Percentiles rank a stretch among this genome's conserved stretches.
phyloP scores from a whole-genome alignment of 108 stramenopile genomes.

The Nannochloropsis gaditana region DNA sequence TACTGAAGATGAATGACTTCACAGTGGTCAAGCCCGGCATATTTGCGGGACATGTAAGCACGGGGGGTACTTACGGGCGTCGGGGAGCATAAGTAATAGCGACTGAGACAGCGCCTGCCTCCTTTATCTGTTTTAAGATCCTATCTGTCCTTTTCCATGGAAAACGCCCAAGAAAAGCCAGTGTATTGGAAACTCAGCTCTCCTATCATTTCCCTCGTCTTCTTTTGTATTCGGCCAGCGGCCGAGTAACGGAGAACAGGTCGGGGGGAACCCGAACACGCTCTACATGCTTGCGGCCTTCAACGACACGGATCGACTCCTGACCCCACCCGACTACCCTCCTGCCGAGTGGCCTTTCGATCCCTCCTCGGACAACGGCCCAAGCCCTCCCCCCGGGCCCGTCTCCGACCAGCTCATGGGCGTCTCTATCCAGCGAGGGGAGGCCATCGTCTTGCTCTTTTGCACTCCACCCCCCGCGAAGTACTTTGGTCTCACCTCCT shows the following conservation, averaged over 20 bases:
- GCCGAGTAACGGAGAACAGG: background rate
- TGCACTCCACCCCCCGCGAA: background rate
- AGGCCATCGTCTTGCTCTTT: background rate
- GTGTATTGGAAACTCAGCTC: too few species aligned
- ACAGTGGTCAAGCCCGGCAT: background rate
- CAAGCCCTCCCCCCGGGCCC: background rate
- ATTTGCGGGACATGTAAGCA: background rate
- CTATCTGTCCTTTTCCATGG: too few species aligned
- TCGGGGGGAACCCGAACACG: background rate
- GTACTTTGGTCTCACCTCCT: background rate
- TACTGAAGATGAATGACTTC: conserved; percentile 17
- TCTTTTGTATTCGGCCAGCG: background rate
- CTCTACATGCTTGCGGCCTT: background rate
- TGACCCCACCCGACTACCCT: background rate
- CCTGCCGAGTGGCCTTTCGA: background rate
- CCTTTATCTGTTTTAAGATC: too few species aligned
- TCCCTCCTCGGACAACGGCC: background rate
- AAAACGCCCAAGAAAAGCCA: too few species aligned
- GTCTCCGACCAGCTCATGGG: background rate
- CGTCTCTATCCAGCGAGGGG: background rate
- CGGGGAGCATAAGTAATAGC: too few species aligned
- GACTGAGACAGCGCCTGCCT: too few species aligned
- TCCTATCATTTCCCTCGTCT: background rate
- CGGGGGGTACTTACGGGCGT: too few species aligned
- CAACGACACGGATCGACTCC: background rate